Base-by-base conservation (phyloP, 129 eudicot genomes). In the Helianthus annuus region DNA sequence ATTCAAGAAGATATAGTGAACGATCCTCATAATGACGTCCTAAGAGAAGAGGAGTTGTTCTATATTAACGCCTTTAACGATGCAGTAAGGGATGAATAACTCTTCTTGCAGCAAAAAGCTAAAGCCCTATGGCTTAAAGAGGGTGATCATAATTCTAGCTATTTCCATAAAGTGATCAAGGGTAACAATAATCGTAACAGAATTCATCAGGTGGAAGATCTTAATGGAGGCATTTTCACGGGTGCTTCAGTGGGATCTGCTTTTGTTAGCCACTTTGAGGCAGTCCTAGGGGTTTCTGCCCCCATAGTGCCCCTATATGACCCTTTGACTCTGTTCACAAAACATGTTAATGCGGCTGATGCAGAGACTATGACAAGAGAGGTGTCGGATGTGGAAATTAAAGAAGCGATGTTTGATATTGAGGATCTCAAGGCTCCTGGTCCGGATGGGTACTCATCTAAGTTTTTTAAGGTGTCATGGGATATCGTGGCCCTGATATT, bases 281-380 rank as follows among this genome's bases (percentile, higher is more conserved):
- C 1, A 1, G 52, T 48, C n/a, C 3, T 48, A 2, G 52, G 52
- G 1, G 14, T 48, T 0, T 2, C 52, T 11, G 3, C 2, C 3
- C 3, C 0, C 0, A 11, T 10, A 2, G 2, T 0, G 2, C 14
- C n/a, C 1, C 2, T 48, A 1, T 1, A 0, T 10, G 52, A 48
- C 0, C 57, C 57, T 6, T 6, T 14, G 5, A 1, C 6, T n/a
- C 57, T 52, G 0, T 52, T 52, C 5, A 6, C 8, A 0, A 52
- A 14, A 1, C n/a, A 4, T 6, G 8, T 52, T 4, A 0, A 19
- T 0, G 0, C 4, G 0, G 1, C 0, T 0, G 3, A 2, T 14
- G 57, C 57, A 14, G 22, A 2, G 2, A 0, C 2, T 3, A 52
- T 52, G 57, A 1, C n/a, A 0, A 14, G 8, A 7, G 1, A 1